phyloP scores from a whole-genome alignment of 305 asterid species.

The Solanum hybrid region DNA sequence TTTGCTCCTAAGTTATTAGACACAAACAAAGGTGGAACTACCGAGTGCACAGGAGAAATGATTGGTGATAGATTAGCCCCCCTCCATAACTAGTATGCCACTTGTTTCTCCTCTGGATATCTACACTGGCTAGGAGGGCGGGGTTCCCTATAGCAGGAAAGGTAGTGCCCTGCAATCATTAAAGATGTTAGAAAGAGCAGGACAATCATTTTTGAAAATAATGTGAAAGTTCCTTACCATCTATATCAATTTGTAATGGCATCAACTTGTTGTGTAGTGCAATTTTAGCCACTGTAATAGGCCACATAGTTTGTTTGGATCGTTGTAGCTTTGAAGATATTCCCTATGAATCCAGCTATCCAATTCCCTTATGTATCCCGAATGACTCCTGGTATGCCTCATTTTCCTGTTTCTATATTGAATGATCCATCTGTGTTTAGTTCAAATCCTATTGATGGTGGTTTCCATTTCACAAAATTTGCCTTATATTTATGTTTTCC shows the following conservation, averaged over 20 bases:
- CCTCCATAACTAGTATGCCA: background rate
- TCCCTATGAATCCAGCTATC: background rate
- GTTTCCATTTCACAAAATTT: background rate
- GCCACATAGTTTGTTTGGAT: background rate
- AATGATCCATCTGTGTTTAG: background rate
- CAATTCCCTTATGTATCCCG: background rate
- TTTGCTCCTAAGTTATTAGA: background rate
- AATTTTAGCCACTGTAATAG: background rate
- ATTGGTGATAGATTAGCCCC: background rate
- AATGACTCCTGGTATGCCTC: background rate
- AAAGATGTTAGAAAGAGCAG: fast-evolving
- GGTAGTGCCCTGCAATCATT: background rate
- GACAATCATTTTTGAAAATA: background rate
- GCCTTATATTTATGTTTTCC: no score
- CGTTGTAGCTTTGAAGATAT: background rate
- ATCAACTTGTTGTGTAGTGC: background rate
- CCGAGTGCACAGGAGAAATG: background rate
- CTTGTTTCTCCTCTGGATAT: background rate
- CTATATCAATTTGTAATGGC: background rate
- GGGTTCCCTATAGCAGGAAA: background rate
- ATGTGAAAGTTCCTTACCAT: background rate
- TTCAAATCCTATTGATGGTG: background rate
- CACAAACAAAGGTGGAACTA: background rate
- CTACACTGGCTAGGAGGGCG: background rate
- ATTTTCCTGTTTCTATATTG: background rate